Percentiles rank a stretch among this genome's conserved stretches.
These are phyloP conservation scores for Aspergillus unguis DNA, from an alignment of 2,329 filamentous ascomycete genomes.

Conservation along the genomic window DNA sequence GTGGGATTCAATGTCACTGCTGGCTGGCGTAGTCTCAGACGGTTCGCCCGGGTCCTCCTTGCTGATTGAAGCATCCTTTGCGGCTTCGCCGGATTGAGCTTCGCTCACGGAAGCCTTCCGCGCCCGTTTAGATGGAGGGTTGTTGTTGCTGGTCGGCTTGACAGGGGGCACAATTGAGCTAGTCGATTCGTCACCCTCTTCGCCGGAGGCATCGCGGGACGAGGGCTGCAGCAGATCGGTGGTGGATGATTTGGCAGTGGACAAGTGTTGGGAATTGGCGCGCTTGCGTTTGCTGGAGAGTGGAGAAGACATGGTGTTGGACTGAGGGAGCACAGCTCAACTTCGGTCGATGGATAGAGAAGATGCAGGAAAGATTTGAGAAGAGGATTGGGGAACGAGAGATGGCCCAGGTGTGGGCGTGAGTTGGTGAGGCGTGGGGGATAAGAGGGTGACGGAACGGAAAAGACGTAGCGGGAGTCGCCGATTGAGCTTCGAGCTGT, in stretches of 20 bases:
- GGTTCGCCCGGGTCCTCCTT: conserved; percentile 64
- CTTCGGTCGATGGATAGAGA: conserved; percentile 16
- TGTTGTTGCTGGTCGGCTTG: conserved; percentile 51
- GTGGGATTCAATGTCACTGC: conserved; percentile 63
- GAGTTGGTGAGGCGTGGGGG: conserved; percentile 8
- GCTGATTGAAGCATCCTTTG: conserved; percentile 36
- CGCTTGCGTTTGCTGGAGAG: conserved; percentile 77
- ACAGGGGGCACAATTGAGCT: conserved; percentile 39
- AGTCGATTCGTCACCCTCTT: conserved; percentile 74
- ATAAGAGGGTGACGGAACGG: conserved; percentile 12
- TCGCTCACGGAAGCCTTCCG: conserved; percentile 52
- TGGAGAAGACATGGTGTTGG: conserved; percentile 58
- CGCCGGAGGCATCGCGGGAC: conserved; percentile 76
- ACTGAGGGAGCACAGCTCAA: conserved; percentile 25
- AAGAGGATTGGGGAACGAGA: conserved; percentile 3
- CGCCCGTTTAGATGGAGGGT: conserved; percentile 70
- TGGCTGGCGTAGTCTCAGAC: conserved; percentile 66
- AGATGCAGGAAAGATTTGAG: neutral
- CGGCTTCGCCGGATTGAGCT: conserved; percentile 21
- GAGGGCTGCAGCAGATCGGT: conserved; percentile 67
- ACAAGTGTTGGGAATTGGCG: conserved; percentile 41
- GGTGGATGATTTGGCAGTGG: conserved; percentile 48
- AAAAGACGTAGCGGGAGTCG: conserved; percentile 15
- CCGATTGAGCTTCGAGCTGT: conserved; percentile 13
- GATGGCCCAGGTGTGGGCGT: conserved; percentile 1